Evolutionary conservation across 1,139 yeast species (phyloP), one percentile per base, ranked within the genome.

Genomic region (Geotrichum klebahnii): DNA sequence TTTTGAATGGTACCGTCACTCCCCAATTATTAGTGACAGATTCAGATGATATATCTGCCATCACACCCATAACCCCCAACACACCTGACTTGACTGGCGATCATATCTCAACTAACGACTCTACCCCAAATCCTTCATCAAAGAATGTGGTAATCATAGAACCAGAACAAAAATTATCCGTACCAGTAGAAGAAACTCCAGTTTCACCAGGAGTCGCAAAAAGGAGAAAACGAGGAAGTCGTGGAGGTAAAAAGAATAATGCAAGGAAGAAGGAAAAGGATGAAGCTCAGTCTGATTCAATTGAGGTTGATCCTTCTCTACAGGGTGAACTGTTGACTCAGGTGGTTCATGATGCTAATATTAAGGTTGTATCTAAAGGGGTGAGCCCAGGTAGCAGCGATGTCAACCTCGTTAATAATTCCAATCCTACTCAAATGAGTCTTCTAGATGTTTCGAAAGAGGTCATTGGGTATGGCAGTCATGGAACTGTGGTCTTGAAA

Each of bases 401-500:
- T 10, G 36, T 12, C 10, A 22, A 43, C n/a, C 3, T 38, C 19
- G 24, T 26, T 26, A 26, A 26, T 14, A 34, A 31, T 17, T 16
- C 36, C 38, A 8, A 29, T 36, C 44, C 41, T 16, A 39, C 32
- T 33, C 59, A 53, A 59, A 62, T 54, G 54, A 80, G 78, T 50
- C 81, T 80, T 48, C 68, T 88, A 53, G 69, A 76, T 0, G 79
- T 90, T 1, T 80, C 94, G 0, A 85, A 85, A 57, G 80, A 78
- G 40, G 77, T 89, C 22, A 69, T 92, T 45, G 98, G 99, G 1
- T 88, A 87, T 64, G 99, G 99, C 1, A 88, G 97, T 1, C 96
- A 92, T 62, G 98, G 98, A 28, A 92, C 98, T 0, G 89, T 90
- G 24, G 98, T 92, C 1, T 88, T 81, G 65, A 80, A 84, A 63